Percentiles rank a stretch among this genome's conserved stretches.
phyloP scores from a whole-genome alignment of 441 rosid genomes.

The Breynia disticha region DNA sequence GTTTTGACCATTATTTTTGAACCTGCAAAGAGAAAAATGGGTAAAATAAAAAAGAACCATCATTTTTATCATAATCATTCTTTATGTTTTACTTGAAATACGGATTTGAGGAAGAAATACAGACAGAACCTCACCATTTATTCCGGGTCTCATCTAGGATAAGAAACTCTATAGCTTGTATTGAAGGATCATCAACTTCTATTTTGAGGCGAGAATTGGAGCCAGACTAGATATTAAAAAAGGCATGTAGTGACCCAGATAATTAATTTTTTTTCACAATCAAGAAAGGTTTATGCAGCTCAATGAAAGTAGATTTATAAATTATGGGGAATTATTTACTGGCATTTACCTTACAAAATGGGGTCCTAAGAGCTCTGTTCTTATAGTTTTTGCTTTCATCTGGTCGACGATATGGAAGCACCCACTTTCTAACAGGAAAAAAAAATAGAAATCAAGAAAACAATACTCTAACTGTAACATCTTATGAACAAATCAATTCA shows the following conservation, averaged over 20 bases:
- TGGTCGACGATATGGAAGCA: slow-evolving; percentile 68
- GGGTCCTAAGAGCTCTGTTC: slow-evolving; percentile 90
- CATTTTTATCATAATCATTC: neutral
- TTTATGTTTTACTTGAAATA: neutral
- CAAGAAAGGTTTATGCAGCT: slow-evolving; percentile 8
- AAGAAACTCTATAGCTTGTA: slow-evolving; percentile 88
- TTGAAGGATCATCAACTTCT: slow-evolving; percentile 74
- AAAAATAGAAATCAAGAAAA: slow-evolving; percentile 1
- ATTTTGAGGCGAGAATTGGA: slow-evolving; percentile 50
- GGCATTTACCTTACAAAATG: slow-evolving; percentile 63
- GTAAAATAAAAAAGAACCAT: neutral
- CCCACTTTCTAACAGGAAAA: slow-evolving; percentile 59
- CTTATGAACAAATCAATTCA: slow-evolving; percentile 7
- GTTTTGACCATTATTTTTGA: slow-evolving; percentile 47
- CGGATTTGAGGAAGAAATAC: slow-evolving; percentile 7
- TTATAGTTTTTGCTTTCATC: slow-evolving; percentile 76
- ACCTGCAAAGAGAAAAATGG: slow-evolving; percentile 18
- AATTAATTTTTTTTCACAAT: slow-evolving; percentile 10
- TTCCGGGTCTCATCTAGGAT: slow-evolving; percentile 70
- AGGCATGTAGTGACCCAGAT: slow-evolving; percentile 15
- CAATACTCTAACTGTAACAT: slow-evolving; percentile 6
- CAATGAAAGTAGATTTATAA: slow-evolving; percentile 12
- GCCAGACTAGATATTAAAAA: slow-evolving; percentile 52
- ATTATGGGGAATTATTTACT: neutral
- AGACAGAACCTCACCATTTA: slow-evolving; percentile 55